phyloP scores from a whole-genome alignment of 2,329 filamentous ascomycete species.

The Penicillium crustosum region DNA sequence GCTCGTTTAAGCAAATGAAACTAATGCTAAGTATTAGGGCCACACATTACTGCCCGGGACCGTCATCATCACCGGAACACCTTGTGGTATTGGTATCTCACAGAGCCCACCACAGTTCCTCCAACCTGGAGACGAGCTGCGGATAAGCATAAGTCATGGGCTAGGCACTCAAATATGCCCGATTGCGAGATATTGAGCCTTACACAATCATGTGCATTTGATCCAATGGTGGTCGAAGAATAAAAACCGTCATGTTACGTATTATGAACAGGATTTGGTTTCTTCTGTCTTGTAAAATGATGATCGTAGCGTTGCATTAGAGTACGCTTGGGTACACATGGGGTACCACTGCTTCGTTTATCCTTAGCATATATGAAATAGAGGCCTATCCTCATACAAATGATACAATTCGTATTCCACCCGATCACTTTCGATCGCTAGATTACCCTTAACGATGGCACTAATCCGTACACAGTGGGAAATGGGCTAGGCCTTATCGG shows the following conservation, averaged over 20 bases:
- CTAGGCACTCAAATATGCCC: slow-evolving; percentile 14
- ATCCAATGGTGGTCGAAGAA: neutral
- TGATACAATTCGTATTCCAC: too few species aligned
- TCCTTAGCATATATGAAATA: too few species aligned
- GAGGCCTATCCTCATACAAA: too few species aligned
- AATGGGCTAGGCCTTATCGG: too few species aligned
- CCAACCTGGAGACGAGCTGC: slow-evolving; percentile 11
- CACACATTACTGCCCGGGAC: slow-evolving; percentile 15
- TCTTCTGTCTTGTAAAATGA: neutral
- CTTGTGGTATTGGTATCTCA: slow-evolving; percentile 17
- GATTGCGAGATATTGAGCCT: slow-evolving; percentile 7
- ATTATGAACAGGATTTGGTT: neutral
- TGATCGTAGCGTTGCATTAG: neutral
- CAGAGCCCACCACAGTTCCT: slow-evolving; percentile 13
- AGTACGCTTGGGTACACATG: too few species aligned
- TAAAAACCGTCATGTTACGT: neutral
- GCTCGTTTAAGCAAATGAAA: neutral
- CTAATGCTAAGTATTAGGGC: slow-evolving; percentile 1
- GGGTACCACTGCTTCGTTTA: too few species aligned
- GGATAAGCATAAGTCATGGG: slow-evolving; percentile 15
- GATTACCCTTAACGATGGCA: too few species aligned
- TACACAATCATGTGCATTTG: neutral
- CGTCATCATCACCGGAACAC: slow-evolving; percentile 18
- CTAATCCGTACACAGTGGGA: too few species aligned
- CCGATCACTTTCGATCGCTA: too few species aligned